Percentiles rank a stretch among this genome's conserved stretches.
phyloP scores from a whole-genome alignment of 306 rosid species.

The Fagus sylvatica region DNA sequence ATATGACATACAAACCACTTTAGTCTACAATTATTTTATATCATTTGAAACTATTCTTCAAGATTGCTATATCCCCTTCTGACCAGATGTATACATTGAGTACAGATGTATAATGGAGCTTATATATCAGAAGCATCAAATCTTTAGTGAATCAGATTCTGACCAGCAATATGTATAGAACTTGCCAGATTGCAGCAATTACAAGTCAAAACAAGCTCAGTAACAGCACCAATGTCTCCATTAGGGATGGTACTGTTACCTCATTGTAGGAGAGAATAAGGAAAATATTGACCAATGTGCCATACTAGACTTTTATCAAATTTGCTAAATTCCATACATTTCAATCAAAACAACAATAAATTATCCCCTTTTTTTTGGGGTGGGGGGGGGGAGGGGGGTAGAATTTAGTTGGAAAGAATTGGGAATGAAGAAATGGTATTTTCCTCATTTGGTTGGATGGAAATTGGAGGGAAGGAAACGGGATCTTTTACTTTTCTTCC shows the following conservation, averaged over 20 bases:
- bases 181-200: background rate
- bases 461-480: background rate
- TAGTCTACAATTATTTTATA: background rate
- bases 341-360: background rate
- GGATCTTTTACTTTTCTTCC: background rate
- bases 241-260: background rate
- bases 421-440: background rate
- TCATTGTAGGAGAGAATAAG: background rate
- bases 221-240: background rate
- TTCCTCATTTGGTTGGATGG: background rate
- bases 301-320: background rate
- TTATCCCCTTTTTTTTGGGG: background rate
- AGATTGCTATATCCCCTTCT: background rate
- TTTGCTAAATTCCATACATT: background rate
- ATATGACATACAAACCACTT: background rate
- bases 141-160: background rate
- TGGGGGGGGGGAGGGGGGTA: too few relatives aligned
- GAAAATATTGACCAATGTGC: background rate
- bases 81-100: background rate
- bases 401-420: background rate
- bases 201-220: background rate
- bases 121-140: background rate
- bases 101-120: background rate
- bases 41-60: background rate
- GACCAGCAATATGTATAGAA: background rate